Base-by-base conservation (phyloP, 306 rosid species). In the Fragaria vesca region DNA sequence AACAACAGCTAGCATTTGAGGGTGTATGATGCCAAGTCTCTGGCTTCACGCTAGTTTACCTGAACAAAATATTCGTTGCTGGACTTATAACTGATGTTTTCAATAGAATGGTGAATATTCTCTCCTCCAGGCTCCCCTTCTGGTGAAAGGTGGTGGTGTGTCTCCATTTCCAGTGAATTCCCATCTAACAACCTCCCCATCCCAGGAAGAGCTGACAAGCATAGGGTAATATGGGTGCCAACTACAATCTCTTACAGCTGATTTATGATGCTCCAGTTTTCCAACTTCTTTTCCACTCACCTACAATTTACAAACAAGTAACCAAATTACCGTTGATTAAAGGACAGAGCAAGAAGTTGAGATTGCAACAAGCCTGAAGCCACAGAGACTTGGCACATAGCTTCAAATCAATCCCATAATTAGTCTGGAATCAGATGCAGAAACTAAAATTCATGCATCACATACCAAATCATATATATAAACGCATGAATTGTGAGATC, bases 131-230 rank as follows among this genome's bases (percentile, higher is more conserved):
- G 70, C 82, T 54, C 88, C 83, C 81, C 68, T 81, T 75, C 75
- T 74, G 83, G 32, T 73, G 32, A 47, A 51, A 18, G 89, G 71
- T n/a, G 79, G 34, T 0, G 89, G 83, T 13, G 81, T 67, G 66
- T 85, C 90, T 15, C 84, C 85, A 16, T 80, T 84, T 8, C 91
- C 92, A 0, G 89, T 85, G 80, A 86, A 90, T 32, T 91, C 94
- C 97, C 97, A 95, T 88, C 84, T 95, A 72, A 87, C 97, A 1
- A 95, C 71, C 62, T 86, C 96, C 32, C 99, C 99, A 73, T 95
- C 97, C 97, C 99, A 95, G 11, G 96, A 93, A 51, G 99, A 91
- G 86, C 99, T 95, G 58, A 91, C 91, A 13, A 93, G 93, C 89
- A 79, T 89, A 2, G 91, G 89, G 70, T 88, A 87, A 71, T 76